Evolutionary conservation across 1,284 basidiomycete genomes (phyloP).

Genomic region (Ustilago shanxiensis): DNA sequence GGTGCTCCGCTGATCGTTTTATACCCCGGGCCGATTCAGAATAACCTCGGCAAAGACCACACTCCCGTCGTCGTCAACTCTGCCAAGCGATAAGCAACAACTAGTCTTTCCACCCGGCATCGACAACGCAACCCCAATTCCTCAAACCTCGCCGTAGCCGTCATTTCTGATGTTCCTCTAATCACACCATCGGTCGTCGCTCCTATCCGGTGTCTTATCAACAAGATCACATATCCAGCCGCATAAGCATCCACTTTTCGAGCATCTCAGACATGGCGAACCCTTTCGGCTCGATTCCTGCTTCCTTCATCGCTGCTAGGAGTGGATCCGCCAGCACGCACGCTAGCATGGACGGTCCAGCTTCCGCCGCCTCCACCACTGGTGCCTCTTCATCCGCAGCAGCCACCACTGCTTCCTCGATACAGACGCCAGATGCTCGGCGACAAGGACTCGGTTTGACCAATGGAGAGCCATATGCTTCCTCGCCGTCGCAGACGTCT

Average conservation of each 20-base stretch:
- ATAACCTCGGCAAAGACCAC: no score
- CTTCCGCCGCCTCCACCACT: conserved; percentile 13
- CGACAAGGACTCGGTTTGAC: conserved; percentile 29
- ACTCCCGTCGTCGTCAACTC: background rate
- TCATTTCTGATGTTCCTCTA: background rate
- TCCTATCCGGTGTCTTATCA: background rate
- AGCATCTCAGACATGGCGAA: conserved; percentile 1
- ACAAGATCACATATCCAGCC: background rate
- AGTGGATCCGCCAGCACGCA: conserved; percentile 33
- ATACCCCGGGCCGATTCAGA: no score
- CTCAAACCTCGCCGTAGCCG: background rate
- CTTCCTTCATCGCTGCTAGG: conserved; percentile 7
- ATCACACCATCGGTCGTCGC: background rate
- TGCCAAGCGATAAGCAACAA: background rate
- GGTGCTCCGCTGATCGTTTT: no score
- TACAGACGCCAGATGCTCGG: conserved; percentile 24
- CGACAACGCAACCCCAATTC: background rate
- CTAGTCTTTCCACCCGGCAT: background rate
- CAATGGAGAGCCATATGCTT: conserved; percentile 28
- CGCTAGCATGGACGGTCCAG: conserved; percentile 20
- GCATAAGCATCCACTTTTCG: background rate
- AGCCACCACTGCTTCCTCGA: conserved; percentile 2
- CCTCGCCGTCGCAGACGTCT: conserved; percentile 21
- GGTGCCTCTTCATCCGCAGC: conserved; percentile 19
- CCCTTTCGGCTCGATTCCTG: conserved; percentile 15